phyloP scores from a whole-genome alignment of 2,329 filamentous ascomycete genomes.

The Cladosporium sp. region DNA sequence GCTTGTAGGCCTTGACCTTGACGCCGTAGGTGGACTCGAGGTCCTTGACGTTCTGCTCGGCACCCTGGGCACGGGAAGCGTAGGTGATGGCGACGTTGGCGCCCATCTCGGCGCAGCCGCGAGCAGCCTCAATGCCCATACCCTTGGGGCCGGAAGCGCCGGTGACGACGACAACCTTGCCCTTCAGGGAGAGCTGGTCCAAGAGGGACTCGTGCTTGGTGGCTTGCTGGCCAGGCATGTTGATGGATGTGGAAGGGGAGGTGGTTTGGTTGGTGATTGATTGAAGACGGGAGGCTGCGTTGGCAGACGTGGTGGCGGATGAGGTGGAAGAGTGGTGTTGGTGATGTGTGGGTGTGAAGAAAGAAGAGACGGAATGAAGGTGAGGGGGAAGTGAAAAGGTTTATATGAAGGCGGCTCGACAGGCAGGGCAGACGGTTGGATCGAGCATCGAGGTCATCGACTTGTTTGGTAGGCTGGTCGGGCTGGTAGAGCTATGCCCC shows the following conservation, averaged over 20 bases:
- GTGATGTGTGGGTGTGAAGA: neutral
- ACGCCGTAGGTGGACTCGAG: conserved; percentile 56
- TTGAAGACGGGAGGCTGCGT: conserved; percentile 2
- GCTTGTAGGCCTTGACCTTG: conserved; percentile 65
- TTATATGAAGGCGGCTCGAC: conserved; percentile 9
- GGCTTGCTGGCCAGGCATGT: conserved; percentile 36
- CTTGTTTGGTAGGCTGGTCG: too few species aligned
- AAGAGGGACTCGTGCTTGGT: conserved; percentile 55
- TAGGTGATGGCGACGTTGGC: conserved; percentile 65
- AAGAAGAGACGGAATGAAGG: neutral
- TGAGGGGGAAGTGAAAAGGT: conserved; percentile 7
- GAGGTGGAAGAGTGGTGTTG: neutral
- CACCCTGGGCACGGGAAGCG: conserved; percentile 55
- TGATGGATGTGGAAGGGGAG: neutral
- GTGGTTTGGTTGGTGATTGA: conserved; percentile 10
- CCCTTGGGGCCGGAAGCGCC: conserved; percentile 58
- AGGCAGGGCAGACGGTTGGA: too few species aligned
- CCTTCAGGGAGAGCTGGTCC: conserved; percentile 52
- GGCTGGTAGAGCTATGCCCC: neutral
- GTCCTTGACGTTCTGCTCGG: conserved; percentile 62
- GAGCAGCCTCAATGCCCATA: conserved; percentile 63
- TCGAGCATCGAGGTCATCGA: conserved; percentile 5
- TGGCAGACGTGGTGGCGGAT: conserved; percentile 8
- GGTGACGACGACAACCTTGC: conserved; percentile 50
- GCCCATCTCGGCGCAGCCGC: conserved; percentile 60